phyloP scores from a whole-genome alignment of 306 rosid species.

The Malus sylvestris region DNA sequence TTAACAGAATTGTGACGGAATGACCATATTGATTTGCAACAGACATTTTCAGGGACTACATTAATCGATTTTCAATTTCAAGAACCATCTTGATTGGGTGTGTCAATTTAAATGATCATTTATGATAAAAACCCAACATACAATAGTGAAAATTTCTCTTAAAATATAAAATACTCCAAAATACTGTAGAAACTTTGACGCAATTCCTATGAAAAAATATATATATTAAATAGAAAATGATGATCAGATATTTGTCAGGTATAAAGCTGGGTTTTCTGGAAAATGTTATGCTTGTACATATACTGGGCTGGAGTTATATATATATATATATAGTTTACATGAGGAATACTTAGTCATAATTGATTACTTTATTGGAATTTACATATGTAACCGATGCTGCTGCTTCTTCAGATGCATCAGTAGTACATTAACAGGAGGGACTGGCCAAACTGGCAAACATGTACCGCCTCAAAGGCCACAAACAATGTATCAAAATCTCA shows the following conservation, averaged over 20 bases:
- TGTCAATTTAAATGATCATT: too few relatives aligned
- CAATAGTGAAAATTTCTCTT: too few relatives aligned
- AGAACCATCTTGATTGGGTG: fast-evolving
- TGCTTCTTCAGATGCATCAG: not conserved
- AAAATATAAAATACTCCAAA: too few relatives aligned
- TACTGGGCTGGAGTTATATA: not conserved
- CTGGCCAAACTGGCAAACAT: slow-evolving; percentile 26
- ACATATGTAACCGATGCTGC: not conserved
- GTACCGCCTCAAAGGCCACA: slow-evolving; percentile 28
- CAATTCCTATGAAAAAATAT: not conserved
- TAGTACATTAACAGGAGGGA: not conserved
- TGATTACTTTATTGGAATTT: not conserved
- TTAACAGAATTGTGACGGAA: too few relatives aligned
- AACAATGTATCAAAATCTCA: slow-evolving; percentile 47
- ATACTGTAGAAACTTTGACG: too few relatives aligned
- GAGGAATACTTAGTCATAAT: not conserved
- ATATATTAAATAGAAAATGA: not conserved
- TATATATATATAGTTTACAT: too few relatives aligned
- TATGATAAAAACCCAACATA: too few relatives aligned
- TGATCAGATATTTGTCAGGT: not conserved
- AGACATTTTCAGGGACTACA: too few relatives aligned
- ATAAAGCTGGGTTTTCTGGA: not conserved
- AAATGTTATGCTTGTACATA: not conserved
- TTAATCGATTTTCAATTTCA: too few relatives aligned
- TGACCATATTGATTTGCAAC: too few relatives aligned